phyloP scores from a whole-genome alignment of 73 alveolate genomes.

The Tetrahymena malaccensis region DNA sequence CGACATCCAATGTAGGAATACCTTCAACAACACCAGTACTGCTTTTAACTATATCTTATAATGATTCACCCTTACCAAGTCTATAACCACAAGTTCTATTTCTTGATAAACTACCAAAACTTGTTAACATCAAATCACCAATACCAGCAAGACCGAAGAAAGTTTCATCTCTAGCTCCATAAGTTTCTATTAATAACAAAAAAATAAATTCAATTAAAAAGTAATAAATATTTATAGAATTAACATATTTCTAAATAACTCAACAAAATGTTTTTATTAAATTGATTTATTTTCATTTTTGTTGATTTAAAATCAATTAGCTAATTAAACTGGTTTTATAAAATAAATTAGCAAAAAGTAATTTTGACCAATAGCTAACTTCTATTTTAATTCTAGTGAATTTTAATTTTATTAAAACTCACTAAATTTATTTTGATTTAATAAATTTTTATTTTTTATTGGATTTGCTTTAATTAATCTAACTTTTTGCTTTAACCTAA shows the following conservation, averaged over 20 bases:
- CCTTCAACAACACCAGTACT: slow-evolving; percentile 43
- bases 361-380: too few relatives aligned
- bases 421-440: neutral
- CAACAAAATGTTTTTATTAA: too few relatives aligned
- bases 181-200: neutral
- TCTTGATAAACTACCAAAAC: slow-evolving; percentile 33
- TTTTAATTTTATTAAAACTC: neutral
- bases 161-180: slow-evolving; percentile 51
- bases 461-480: neutral
- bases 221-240: neutral
- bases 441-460: neutral
- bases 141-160: slow-evolving; percentile 57
- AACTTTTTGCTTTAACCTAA: neutral
- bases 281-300: too few relatives aligned
- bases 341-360: too few relatives aligned
- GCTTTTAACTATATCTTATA: slow-evolving; percentile 19
- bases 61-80: slow-evolving; percentile 29
- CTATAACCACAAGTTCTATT: slow-evolving; percentile 39
- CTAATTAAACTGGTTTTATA: too few relatives aligned
- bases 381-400: neutral
- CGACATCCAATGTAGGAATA: slow-evolving; percentile 31
- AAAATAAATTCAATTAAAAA: neutral
- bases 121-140: slow-evolving; percentile 59
- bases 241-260: too few relatives aligned
- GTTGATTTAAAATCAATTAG: too few relatives aligned